Percentiles rank a stretch among this genome's conserved stretches.
Conservation (phyloP, 2,329 filamentous ascomycete genomes). For the Fusarium mundagurra region DNA sequence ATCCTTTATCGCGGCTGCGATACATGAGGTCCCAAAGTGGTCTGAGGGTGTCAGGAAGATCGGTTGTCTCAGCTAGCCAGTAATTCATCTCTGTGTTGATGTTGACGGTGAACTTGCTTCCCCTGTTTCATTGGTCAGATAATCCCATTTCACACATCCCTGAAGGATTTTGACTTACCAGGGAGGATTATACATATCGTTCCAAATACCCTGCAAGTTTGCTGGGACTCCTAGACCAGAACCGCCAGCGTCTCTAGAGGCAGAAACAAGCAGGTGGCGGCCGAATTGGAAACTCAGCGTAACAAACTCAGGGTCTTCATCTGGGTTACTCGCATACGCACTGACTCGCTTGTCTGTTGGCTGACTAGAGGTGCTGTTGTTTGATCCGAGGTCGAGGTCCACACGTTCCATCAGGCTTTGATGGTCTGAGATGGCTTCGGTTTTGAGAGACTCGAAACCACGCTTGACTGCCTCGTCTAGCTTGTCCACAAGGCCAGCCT, state of each 20-base stretch:
- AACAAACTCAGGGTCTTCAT: not conserved
- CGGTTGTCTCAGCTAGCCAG: not conserved
- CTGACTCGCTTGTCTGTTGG: not conserved
- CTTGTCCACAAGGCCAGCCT: not conserved
- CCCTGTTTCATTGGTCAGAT: not conserved
- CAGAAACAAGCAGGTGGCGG: not conserved
- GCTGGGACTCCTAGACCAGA: not conserved
- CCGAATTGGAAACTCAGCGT: not conserved
- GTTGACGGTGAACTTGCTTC: not conserved
- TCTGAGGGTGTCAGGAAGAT: not conserved
- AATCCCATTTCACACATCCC: too few species aligned
- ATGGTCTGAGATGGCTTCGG: not conserved
- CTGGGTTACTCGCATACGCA: accelerated
- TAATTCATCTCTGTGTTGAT: not conserved
- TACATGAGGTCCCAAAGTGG: not conserved
- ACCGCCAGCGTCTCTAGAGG: not conserved
- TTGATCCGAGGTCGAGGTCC: not conserved
- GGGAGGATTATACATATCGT: not conserved
- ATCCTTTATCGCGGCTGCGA: not conserved
- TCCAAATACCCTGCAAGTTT: not conserved
- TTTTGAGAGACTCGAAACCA: not conserved
- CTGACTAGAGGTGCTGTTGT: not conserved
- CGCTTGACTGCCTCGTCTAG: not conserved
- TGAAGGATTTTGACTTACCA: too few species aligned
- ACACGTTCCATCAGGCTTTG: not conserved